A percentile compares a stretch with the other conserved stretches of the same genome.
Evolutionary conservation across 164 flowering plant genomes (phyloP).

Genomic region (Aristolochia californica): DNA sequence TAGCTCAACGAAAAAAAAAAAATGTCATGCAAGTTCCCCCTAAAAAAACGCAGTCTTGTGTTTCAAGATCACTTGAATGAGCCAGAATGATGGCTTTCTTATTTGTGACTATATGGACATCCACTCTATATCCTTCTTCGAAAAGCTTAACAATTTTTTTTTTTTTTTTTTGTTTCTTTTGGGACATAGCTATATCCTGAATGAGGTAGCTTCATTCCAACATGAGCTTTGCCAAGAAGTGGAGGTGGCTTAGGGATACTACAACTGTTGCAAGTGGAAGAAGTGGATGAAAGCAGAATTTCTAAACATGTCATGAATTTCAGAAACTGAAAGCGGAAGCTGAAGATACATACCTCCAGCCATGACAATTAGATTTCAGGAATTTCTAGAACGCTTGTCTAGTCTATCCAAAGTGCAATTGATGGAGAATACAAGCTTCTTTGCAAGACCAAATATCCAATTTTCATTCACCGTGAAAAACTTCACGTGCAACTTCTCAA

Average conservation of each 20-base stretch:
- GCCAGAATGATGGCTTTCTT: constrained; percentile 36
- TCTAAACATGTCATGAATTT: no score
- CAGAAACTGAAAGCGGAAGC: no score
- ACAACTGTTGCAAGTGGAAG: constrained; percentile 16
- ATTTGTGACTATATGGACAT: constrained; percentile 42
- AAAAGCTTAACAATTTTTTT: constrained; percentile 64
- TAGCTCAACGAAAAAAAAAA: not conserved
- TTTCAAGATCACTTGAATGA: constrained; percentile 56
- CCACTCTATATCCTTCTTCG: constrained; percentile 49
- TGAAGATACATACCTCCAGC: no score
- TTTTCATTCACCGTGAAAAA: no score
- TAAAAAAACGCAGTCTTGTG: not conserved
- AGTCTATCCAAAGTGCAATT: no score
- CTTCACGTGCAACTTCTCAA: no score
- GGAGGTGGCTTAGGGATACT: constrained; percentile 55
- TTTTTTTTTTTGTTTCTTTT: constrained; percentile 40
- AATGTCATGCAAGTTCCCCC: not conserved
- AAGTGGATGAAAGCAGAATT: no score
- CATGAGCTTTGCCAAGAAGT: constrained; percentile 18
- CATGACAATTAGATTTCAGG: no score
- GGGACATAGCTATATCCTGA: constrained; percentile 26
- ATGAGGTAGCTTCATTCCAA: constrained; percentile 2
- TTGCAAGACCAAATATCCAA: no score
- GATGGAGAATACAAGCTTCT: no score
- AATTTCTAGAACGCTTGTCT: no score